Percentiles rank a stretch among this genome's conserved stretches.
These are phyloP conservation scores for Kuraishia capsulata DNA, from an alignment of 805 yeast genomes.

Conservation along the genomic window DNA sequence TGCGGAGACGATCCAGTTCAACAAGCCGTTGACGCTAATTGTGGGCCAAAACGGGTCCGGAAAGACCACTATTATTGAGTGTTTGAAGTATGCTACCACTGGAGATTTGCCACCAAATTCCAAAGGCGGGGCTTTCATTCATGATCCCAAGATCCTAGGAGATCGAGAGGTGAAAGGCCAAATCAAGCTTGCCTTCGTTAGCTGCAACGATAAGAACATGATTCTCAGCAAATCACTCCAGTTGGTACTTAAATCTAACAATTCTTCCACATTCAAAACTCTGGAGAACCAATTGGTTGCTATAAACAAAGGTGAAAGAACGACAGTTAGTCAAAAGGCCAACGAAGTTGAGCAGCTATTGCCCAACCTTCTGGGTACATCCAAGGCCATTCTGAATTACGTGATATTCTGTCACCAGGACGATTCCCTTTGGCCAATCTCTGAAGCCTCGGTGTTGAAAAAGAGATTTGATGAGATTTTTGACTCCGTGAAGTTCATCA, in stretches of 20 bases:
- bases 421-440: conserved; percentile 91
- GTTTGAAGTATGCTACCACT: conserved; percentile 87
- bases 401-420: conserved; percentile 98
- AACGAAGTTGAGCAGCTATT: conserved; percentile 77
- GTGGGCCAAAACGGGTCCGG: conserved; percentile 97
- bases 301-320: conserved; percentile 55
- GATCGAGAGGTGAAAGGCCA: conserved; percentile 80
- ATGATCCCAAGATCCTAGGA: conserved; percentile 79
- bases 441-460: conserved; percentile 83
- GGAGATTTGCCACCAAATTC: conserved; percentile 95
- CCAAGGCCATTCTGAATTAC: conserved; percentile 78
- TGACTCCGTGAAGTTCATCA: conserved; percentile 89
- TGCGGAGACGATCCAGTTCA: conserved; percentile 81
- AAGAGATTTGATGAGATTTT: conserved; percentile 94
- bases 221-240: conserved; percentile 82
- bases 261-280: conserved; percentile 70
- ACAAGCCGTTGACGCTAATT: conserved; percentile 82
- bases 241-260: conserved; percentile 50
- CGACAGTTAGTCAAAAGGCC: conserved; percentile 71
- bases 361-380: conserved; percentile 80
- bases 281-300: conserved; percentile 81
- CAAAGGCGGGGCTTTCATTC: conserved; percentile 92
- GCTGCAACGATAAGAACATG: conserved; percentile 68
- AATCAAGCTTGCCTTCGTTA: conserved; percentile 77
- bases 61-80: conserved; percentile 92